Conservation (phyloP, 139 green algal genomes). For the Chlorokybus atmophyticus region DNA sequence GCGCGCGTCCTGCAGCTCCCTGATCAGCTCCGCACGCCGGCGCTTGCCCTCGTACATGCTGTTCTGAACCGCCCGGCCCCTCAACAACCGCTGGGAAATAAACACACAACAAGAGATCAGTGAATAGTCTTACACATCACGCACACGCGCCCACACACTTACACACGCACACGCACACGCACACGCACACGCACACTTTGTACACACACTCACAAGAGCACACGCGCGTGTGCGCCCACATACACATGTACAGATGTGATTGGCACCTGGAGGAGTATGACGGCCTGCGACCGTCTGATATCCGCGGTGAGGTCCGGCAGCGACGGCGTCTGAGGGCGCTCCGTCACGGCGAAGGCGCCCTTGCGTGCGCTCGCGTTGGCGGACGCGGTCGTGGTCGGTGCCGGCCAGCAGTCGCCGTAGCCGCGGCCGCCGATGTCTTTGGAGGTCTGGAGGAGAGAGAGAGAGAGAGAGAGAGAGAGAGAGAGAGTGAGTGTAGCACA, state of each 20-base stretch:
- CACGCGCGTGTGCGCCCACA: no score
- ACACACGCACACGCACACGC: no score
- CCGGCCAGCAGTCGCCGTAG: slow-evolving; percentile 47
- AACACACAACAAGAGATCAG: no score
- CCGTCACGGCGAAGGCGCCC: neutral
- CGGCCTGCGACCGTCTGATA: slow-evolving; percentile 10
- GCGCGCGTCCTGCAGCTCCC: slow-evolving; percentile 15
- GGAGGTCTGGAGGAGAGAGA: slow-evolving; percentile 38
- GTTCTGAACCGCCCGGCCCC: slow-evolving; percentile 62
- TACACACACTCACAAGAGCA: no score
- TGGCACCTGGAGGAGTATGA: slow-evolving; percentile 43
- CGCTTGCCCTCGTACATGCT: slow-evolving; percentile 49
- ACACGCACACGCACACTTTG: no score
- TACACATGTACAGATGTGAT: no score
- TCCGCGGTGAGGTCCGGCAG: slow-evolving; percentile 6
- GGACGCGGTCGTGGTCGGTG: slow-evolving; percentile 6
- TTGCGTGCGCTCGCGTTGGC: neutral
- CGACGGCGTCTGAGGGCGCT: slow-evolving; percentile 24
- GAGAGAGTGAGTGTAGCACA: neutral
- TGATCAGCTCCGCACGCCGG: slow-evolving; percentile 42
- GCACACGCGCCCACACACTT: no score
- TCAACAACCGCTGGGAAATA: slow-evolving; percentile 61
- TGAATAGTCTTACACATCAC: no score
- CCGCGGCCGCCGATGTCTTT: slow-evolving; percentile 32
- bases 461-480: no score